Evolutionary conservation across 192 early-diverging fungal species (phyloP).

Genomic region (Linnemannia elongata): DNA sequence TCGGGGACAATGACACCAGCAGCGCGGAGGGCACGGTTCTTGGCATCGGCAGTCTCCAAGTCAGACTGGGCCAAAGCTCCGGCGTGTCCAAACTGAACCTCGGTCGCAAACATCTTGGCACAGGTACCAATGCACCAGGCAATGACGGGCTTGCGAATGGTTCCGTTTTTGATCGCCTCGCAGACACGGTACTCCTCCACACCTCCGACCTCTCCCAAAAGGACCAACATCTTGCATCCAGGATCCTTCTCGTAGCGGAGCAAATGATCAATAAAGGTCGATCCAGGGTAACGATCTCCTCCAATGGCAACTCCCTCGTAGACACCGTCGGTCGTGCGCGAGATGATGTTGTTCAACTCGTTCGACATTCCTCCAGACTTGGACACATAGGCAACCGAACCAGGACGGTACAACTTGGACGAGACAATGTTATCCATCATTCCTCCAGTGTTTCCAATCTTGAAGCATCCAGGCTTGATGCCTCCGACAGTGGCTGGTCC

Average conservation of each 20-base stretch:
- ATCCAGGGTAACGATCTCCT: slow-evolving; percentile 98
- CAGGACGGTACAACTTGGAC: slow-evolving; percentile 96
- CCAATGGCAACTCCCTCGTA: slow-evolving; percentile 99
- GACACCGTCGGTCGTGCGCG: slow-evolving; percentile 95
- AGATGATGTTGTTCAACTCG: slow-evolving; percentile 99
- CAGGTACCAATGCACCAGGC: slow-evolving; percentile 99
- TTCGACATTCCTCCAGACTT: slow-evolving; percentile 99
- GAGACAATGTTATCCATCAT: slow-evolving; percentile 99
- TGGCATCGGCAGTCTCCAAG: slow-evolving; percentile 96
- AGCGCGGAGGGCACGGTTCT: slow-evolving; percentile 88
- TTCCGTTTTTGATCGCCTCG: slow-evolving; percentile 88
- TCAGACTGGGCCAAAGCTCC: slow-evolving; percentile 97
- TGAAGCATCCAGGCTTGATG: slow-evolving; percentile 99
- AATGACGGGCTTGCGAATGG: slow-evolving; percentile 98
- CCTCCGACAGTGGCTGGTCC: slow-evolving; percentile 99
- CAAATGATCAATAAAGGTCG: slow-evolving; percentile 98
- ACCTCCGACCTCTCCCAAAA: slow-evolving; percentile 98
- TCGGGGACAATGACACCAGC: slow-evolving; percentile 94
- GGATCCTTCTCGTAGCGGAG: slow-evolving; percentile 95
- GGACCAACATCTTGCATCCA: slow-evolving; percentile 92
- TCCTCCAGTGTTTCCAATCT: slow-evolving; percentile 99
- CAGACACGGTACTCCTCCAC: slow-evolving; percentile 97
- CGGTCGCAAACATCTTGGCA: slow-evolving; percentile 98
- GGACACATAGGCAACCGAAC: slow-evolving; percentile 97
- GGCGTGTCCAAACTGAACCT: slow-evolving; percentile 99